Base-by-base conservation (phyloP, 495 filamentous ascomycete genomes). In the Aspergillus incahuasiensis region DNA sequence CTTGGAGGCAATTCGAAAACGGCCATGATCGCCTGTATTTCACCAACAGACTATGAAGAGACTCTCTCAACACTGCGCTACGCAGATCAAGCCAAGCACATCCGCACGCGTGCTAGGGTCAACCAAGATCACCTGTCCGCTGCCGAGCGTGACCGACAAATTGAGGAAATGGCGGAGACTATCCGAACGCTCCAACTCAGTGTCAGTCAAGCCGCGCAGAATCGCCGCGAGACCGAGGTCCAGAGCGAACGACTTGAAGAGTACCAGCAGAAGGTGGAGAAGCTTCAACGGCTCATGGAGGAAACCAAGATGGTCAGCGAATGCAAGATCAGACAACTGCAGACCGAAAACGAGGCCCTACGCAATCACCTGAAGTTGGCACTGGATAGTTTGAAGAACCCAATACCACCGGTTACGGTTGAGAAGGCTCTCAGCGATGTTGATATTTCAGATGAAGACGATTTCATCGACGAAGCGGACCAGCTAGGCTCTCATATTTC, bases 21-120 rank as follows among this genome's bases (percentile, higher is more conserved):
- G 6, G 94, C 94, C 39, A 98, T 98, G 94, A 97, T 98, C 57
- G 94, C 94, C 13, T 97, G 95, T 68, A 95, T 98, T 64, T 82
- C 91, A 6, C 94, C 94, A 0, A 85, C 86, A 1, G 94, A 98
- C 76, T 98, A 97, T 68, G 94, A 98, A 50, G 94, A 98, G 67
- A 97, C 94, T 0, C 85, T 98, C 3, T 94, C 89, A 5, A 98
- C 94, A 2, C 82, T 98, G 4, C 90, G 94, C 28, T 98, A 97
- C 71, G 94, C 94, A 28, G 92, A 97, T 72, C 95, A 97, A 73
- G 94, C 94, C 48, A 98, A 98, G 76, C 86, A 86, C 30, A 98
- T 98, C 71, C 91, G 92, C 62, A 97, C 91, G n/a, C 87, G 88
- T 21, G 94, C 95, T n/a, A 84, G 87, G 24, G 89, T 96, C 61